Base-by-base conservation (phyloP, 2,329 filamentous ascomycete species). In the Colletotrichum zoysiae region DNA sequence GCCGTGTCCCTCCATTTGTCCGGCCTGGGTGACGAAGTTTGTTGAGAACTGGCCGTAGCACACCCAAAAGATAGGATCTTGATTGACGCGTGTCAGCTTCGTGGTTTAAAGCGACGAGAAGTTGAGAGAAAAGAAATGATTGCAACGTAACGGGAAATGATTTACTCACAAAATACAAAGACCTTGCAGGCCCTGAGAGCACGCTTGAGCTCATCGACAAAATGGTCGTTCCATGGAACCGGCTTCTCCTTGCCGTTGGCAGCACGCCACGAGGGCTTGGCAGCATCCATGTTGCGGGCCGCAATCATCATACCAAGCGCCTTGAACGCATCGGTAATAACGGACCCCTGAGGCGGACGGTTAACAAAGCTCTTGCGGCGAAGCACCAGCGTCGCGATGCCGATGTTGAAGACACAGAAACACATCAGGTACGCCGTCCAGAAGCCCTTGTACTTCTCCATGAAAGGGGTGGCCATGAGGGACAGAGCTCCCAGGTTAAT, bases 161-260 rank as follows among this genome's bases (percentile, higher is more conserved):
- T n/a, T n/a, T 2, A 73, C 80, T 77, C 73, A 78, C 76, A 90
- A 78, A 91, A 90, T 74, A 86, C 77, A 73, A 94, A 93, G 66
- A 93, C 91, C 76, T 91, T 90, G 85, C 92, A 94, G 20, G 91
- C 92, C 86, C 92, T 79, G 7, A 87, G 79, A 1, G 84, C 78
- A 84, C 90, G 90, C 82, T 91, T 92, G 61, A 94, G 83, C 78
- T 94, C 92, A 3, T 93, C 91, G 61, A 94, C 83, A 75, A 94
- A 94, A 75, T 87, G 85, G 76, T 93, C 90, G 65, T 92, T 87
- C 90, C 92, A 94, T 0, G 85, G 83, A 35, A 89, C 80, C 11
- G 74, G 68, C 74, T 79, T 73, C 78, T 76, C 78, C 76, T 79
- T 83, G 66, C 84, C 82, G 71, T 88, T 82, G 70, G 85, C 87